These are phyloP conservation scores for Colletotrichum phormii DNA, from an alignment of 2,329 filamentous ascomycete genomes.

Conservation along the genomic window DNA sequence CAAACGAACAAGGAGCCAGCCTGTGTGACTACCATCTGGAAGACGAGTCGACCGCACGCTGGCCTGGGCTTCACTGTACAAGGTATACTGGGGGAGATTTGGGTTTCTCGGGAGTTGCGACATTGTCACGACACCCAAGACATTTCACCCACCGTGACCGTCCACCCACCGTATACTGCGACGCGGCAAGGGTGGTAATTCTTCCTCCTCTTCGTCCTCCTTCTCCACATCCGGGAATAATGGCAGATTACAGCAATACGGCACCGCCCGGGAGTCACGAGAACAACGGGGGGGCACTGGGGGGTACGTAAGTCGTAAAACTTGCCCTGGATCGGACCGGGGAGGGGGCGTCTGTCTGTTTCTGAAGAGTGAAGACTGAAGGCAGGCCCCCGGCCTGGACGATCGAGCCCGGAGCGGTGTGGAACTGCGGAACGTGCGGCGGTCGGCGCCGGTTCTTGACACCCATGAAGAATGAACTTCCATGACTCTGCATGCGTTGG, in stretches of 20 bases:
- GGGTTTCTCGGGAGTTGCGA: neutral
- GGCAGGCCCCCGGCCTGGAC: neutral
- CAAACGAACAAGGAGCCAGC: neutral
- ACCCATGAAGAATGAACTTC: too few relatives aligned
- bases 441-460: slow-evolving; percentile 11
- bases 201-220: neutral
- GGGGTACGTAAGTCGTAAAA: too few relatives aligned
- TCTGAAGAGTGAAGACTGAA: neutral
- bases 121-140: too few relatives aligned
- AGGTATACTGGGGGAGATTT: too few relatives aligned
- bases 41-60: neutral
- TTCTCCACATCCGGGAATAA: neutral
- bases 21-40: too few relatives aligned
- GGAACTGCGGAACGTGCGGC: neutral
- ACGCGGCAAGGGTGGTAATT: neutral
- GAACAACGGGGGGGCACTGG: neutral
- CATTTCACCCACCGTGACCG: too few relatives aligned
- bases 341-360: neutral
- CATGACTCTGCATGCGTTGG: too few relatives aligned
- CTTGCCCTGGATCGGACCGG: neutral
- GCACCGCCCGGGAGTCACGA: neutral
- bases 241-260: neutral
- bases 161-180: too few relatives aligned
- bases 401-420: slow-evolving; percentile 21
- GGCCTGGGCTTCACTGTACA: neutral